Conservation (phyloP, 805 yeast species). For the Cyberlindnera petersonii region DNA sequence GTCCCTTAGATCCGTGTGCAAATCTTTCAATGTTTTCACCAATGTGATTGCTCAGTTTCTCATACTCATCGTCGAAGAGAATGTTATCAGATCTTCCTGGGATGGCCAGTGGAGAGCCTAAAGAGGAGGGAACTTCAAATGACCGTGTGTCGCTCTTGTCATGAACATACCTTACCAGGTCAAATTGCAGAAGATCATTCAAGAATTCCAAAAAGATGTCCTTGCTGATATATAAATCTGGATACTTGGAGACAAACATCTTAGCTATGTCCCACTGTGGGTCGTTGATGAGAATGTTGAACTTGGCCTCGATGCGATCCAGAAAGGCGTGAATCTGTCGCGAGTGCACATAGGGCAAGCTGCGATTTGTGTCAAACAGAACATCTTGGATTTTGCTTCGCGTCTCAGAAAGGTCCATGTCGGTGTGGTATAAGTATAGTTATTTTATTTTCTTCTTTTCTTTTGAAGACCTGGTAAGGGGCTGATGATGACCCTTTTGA, state of each 20-base stretch:
- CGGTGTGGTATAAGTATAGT: neutral
- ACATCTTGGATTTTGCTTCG: constrained; percentile 12
- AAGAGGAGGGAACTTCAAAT: constrained; percentile 11
- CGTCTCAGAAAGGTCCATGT: constrained; percentile 6
- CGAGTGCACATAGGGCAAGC: constrained; percentile 12
- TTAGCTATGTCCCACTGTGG: constrained; percentile 14
- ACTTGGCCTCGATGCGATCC: constrained; percentile 15
- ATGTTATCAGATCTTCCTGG: constrained; percentile 1
- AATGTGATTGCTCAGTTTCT: constrained; percentile 6
- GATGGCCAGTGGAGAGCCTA: constrained; percentile 16
- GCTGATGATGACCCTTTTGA: no score
- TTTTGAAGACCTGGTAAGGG: no score
- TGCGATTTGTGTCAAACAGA: constrained; percentile 12
- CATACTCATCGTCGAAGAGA: constrained; percentile 6
- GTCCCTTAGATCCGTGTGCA: neutral
- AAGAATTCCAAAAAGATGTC: constrained; percentile 14
- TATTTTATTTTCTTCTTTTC: neutral
- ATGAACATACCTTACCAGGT: constrained; percentile 12
- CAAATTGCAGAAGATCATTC: constrained; percentile 17
- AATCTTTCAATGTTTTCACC: constrained; percentile 7
- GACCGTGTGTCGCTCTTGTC: constrained; percentile 11
- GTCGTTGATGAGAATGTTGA: constrained; percentile 12
- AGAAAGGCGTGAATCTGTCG: constrained; percentile 16
- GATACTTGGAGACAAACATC: constrained; percentile 14
- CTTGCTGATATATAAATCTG: constrained; percentile 12